Base-by-base conservation (phyloP, 2,329 filamentous ascomycete species). In the Diaporthe humulicola region DNA sequence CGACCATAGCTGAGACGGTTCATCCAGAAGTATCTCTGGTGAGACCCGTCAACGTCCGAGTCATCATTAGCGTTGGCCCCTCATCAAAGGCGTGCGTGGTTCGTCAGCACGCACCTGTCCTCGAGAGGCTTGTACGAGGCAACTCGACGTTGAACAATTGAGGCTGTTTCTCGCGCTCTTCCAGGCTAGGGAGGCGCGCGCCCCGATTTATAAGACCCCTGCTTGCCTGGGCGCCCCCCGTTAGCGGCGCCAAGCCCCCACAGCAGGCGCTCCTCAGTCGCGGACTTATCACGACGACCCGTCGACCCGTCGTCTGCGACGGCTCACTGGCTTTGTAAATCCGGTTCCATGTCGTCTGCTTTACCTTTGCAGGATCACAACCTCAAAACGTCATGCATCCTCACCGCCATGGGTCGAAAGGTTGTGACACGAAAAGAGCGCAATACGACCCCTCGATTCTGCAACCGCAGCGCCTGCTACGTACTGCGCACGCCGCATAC, bases 131-230 rank as follows among this genome's bases (percentile, higher is more conserved):
- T 6, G 9, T 17, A 38, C 42, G n/a, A 52, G 22, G 58, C 15
- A 28, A 12, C 2, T 52, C n/a, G 64, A 52, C 14, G 9, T 12
- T 67, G 22, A 33, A 28, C 64, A 14, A 10, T 45, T 3, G 30
- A 52, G 64, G 22, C n/a, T 25, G 42, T 52, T 52, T 36, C 19
- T 67, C 30, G 64, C 64, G 28, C 30, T 22, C 45, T 67, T 67
- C 61, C 61, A 25, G 28, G 61, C 61, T 67, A 67, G 64, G 64
- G 45, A 52, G 45, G 64, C 64, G 64, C 64, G 64, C 64, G 64
- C 64, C 45, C 64, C 64, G 64, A 52, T 52, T 67, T 67, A 67
- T 52, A 67, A 52, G 64, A 45, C 64, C 56, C 28, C 9, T n/a
- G n/a, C n/a, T n/a, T n/a, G n/a, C n/a, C 28, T 28, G 45, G 45